These are phyloP conservation scores for Botrytis porri DNA, from an alignment of 2,329 filamentous ascomycete species.

Conservation along the genomic window DNA sequence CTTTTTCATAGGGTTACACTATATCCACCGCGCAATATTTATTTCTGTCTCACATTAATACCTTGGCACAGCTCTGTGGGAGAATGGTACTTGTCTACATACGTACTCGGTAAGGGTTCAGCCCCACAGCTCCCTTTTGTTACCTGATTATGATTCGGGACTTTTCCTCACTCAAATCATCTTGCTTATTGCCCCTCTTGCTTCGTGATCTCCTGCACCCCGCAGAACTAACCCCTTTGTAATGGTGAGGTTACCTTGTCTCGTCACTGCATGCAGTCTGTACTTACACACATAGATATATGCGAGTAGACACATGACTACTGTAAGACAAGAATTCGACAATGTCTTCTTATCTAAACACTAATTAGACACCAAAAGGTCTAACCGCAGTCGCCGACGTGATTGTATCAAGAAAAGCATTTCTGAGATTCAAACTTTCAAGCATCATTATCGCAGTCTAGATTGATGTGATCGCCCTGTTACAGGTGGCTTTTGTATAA, in stretches of 20 bases:
- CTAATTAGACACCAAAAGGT: background rate
- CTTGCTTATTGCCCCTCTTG: constrained; percentile 1
- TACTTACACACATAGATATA: background rate
- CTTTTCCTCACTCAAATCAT: background rate
- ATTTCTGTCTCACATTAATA: background rate
- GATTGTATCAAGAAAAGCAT: background rate
- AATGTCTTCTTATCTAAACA: background rate
- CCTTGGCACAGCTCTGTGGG: background rate
- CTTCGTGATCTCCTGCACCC: constrained; percentile 12
- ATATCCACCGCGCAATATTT: background rate
- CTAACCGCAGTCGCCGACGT: background rate
- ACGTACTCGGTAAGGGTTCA: constrained; percentile 7
- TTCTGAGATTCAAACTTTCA: background rate
- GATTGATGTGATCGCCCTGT: background rate
- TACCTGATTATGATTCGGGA: background rate
- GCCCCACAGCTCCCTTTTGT: background rate
- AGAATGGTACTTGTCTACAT: background rate
- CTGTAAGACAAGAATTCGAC: background rate
- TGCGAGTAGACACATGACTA: background rate
- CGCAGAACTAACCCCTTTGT: constrained; percentile 3
- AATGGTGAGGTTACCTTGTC: background rate
- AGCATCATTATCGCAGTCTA: background rate
- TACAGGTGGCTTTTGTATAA: background rate
- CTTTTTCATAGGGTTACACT: background rate
- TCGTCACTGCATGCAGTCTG: background rate